These are phyloP conservation scores for Physcomitrellopsis africana DNA, from an alignment of 225 moss, liverwort and hornwort species.

Conservation along the genomic window DNA sequence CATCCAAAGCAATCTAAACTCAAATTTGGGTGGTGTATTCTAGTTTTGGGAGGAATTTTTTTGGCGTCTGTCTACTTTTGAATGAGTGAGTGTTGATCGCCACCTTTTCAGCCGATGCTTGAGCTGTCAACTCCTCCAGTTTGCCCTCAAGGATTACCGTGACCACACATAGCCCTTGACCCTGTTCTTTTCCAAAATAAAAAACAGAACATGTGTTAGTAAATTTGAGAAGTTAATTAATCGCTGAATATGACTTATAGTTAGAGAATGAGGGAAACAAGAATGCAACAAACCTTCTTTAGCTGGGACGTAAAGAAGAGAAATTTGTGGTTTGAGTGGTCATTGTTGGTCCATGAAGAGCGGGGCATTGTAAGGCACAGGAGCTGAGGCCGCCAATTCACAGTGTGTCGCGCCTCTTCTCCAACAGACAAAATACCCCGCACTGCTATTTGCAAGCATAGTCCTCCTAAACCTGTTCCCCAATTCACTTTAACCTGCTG, in stretches of 20 bases:
- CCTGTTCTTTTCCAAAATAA: conserved; percentile 47
- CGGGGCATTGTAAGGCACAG: conserved; percentile 92
- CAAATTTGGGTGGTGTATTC: too few relatives aligned
- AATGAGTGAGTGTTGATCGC: not conserved
- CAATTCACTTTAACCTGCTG: conserved; percentile 96
- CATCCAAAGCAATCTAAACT: too few relatives aligned
- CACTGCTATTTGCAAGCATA: conserved; percentile 87
- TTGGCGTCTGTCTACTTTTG: too few relatives aligned
- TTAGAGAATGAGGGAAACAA: too few relatives aligned
- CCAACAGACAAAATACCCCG: conserved; percentile 81
- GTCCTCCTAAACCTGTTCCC: conserved; percentile 97
- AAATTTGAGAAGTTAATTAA: too few relatives aligned
- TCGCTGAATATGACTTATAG: too few relatives aligned
- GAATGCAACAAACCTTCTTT: conserved; percentile 67
- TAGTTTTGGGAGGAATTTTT: too few relatives aligned
- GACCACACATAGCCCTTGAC: conserved; percentile 90
- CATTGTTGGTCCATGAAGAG: conserved; percentile 61
- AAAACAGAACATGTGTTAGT: too few relatives aligned
- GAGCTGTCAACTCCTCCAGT: conserved; percentile 70
- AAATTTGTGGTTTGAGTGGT: conserved; percentile 75
- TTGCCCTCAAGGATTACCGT: conserved; percentile 87
- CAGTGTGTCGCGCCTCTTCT: conserved; percentile 94
- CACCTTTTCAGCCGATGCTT: conserved; percentile 84
- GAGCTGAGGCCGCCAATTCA: conserved; percentile 97
- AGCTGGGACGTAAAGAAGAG: conserved; percentile 89